Percentiles rank a stretch among this genome's conserved stretches.
phyloP scores from a whole-genome alignment of 257 asterid species.

The Fraxinus excelsior region DNA sequence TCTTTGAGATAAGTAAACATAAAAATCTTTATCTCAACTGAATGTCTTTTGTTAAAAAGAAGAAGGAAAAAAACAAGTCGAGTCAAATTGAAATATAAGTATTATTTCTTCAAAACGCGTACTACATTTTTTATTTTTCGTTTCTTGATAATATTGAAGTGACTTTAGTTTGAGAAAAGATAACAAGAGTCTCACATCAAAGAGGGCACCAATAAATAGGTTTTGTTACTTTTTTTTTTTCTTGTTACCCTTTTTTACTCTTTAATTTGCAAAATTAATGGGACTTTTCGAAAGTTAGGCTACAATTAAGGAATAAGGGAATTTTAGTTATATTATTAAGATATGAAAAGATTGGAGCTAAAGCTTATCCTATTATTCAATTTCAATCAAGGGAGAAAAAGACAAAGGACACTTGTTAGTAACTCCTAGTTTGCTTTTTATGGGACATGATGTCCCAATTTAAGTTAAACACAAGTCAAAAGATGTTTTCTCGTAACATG shows the following conservation, averaged over 20 bases:
- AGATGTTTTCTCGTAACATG: neutral
- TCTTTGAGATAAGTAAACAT: too few species aligned
- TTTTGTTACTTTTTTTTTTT: neutral
- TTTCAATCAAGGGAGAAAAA: constrained; percentile 32
- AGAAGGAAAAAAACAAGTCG: neutral
- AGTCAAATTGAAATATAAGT: neutral
- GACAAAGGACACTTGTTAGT: constrained; percentile 24
- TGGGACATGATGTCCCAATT: neutral
- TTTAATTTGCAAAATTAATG: constrained; percentile 23
- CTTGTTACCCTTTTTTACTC: constrained; percentile 31
- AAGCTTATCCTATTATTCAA: constrained; percentile 37
- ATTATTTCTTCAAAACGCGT: too few species aligned
- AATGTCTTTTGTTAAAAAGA: too few species aligned
- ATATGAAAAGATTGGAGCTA: constrained; percentile 15
- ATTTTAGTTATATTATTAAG: constrained; percentile 20
- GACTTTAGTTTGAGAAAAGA: constrained; percentile 5
- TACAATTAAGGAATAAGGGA: constrained; percentile 21
- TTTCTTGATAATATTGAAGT: neutral
- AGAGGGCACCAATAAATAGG: constrained; percentile 20
- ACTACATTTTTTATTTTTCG: neutral
- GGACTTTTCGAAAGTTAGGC: constrained; percentile 18
- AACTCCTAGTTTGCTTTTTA: neutral
- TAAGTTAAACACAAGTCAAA: neutral
- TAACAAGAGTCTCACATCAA: constrained; percentile 21
- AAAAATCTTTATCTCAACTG: neutral